Evolutionary conservation across 129 eudicot genomes (phyloP), one percentile per base, ranked within the genome.

Genomic region (Helianthus tuberosus): DNA sequence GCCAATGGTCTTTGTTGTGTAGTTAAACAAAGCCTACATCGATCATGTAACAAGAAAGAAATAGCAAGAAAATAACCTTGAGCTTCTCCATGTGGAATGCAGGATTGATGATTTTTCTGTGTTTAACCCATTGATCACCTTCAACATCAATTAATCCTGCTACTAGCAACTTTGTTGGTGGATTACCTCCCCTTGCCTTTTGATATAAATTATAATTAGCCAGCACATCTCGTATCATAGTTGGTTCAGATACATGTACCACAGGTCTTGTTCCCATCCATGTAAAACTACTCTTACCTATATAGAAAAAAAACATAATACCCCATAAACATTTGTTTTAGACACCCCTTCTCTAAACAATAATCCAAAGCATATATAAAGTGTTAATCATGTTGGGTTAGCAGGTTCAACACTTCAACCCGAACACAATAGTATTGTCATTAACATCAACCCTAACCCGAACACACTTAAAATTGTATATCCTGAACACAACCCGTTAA

Each of bases 221-320:
- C 15, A 58, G 27, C 5, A 58, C 39, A 39, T 58, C 64, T 58
- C 64, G 38, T 25, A 27, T 58, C 8, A 58, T 6, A 25, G 39
- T 58, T 11, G 64, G 38, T 25, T 58, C 39, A 11, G 39, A 58
- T 27, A 58, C 38, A 7, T 58, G 64, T 27, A 58, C 64, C 64
- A 58, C 39, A 58, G 39, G 39, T 58, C 11, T 58, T 27, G 38
- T 11, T 58, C 13, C 52, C n/a, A 10, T 48, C 52, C 52, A 5
- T 54, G 82, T 53, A 64, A 78, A 78, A 57, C 66, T 71, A 39
- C 7, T 32, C 11, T 71, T 54, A 53, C 82, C 82, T 78, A 23
- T 52, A 66, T 20, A 12, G 9, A 1, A 29, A 29, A 29, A 29
- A 1, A 29, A 29, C 35, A 29, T 29, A 29, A 29, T 29, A 3